These are phyloP conservation scores for Fusarium torulosum DNA, from an alignment of 2,329 filamentous ascomycete species.

Conservation along the genomic window DNA sequence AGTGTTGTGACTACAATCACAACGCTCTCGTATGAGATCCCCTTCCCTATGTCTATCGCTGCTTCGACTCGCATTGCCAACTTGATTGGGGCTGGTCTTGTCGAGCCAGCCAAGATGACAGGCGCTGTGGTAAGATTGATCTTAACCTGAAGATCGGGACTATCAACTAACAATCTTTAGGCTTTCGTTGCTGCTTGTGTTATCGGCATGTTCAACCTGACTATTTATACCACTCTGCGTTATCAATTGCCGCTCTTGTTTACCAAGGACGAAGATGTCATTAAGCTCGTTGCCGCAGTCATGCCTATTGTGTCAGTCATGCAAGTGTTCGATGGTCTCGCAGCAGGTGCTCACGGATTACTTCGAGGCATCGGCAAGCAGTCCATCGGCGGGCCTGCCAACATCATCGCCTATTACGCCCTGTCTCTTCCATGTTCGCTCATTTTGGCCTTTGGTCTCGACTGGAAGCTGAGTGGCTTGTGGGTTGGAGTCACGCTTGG, in stretches of 20 bases:
- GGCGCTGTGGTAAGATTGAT: constrained; percentile 74
- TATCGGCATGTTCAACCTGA: constrained; percentile 84
- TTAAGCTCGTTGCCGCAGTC: constrained; percentile 74
- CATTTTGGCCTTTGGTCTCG: constrained; percentile 78
- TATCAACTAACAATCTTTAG: constrained; percentile 43
- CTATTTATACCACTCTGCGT: constrained; percentile 75
- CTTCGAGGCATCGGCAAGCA: constrained; percentile 90
- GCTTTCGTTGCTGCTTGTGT: constrained; percentile 73
- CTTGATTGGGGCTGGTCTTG: constrained; percentile 86
- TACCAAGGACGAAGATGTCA: constrained; percentile 78
- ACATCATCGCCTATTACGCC: constrained; percentile 86
- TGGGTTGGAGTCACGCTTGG: constrained; percentile 85
- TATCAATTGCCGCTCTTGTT: constrained; percentile 82
- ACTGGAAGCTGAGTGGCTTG: constrained; percentile 82
- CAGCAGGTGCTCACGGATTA: constrained; percentile 84
- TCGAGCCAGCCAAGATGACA: constrained; percentile 82
- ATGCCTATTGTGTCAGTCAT: constrained; percentile 88
- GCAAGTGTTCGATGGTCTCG: constrained; percentile 88
- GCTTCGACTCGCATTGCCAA: constrained; percentile 91
- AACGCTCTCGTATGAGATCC: constrained; percentile 87
- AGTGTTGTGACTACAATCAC: constrained; percentile 84
- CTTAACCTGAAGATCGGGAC: neutral
- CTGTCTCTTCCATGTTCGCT: constrained; percentile 89
- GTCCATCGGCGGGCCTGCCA: constrained; percentile 89
- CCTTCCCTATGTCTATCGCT: constrained; percentile 91